Evolutionary conservation across 2,329 filamentous ascomycete genomes (phyloP).

Genomic region (Colletotrichum cuscutae): DNA sequence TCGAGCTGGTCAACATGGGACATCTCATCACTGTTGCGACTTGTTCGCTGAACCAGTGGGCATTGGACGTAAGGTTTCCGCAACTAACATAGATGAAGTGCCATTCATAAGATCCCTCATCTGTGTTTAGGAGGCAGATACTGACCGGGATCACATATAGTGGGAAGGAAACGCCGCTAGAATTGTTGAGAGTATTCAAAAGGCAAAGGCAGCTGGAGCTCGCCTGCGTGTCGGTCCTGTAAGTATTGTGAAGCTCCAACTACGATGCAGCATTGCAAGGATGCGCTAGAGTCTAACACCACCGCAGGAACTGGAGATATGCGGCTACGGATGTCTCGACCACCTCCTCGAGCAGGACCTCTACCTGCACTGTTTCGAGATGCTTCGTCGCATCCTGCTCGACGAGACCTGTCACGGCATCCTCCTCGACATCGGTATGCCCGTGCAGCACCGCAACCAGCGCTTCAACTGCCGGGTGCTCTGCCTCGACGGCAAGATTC

Average conservation of each 20-base stretch:
- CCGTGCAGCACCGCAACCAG: conserved; percentile 62
- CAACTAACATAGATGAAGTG: conserved; percentile 41
- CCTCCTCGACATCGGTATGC: conserved; percentile 71
- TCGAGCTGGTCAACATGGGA: conserved; percentile 16
- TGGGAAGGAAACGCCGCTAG: conserved; percentile 67
- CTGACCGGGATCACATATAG: not conserved
- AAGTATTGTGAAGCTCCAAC: conserved; percentile 45
- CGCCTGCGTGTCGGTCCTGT: conserved; percentile 68
- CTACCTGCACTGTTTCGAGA: conserved; percentile 70
- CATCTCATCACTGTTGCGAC: conserved; percentile 47
- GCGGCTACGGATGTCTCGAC: conserved; percentile 54
- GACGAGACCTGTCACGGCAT: conserved; percentile 72
- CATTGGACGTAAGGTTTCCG: conserved; percentile 54
- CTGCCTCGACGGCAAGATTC: conserved; percentile 70
- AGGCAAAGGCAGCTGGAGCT: conserved; percentile 47
- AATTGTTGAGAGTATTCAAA: conserved; percentile 69
- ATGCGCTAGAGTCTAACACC: not conserved
- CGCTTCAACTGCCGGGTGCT: conserved; percentile 51
- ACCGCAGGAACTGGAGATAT: conserved; percentile 57
- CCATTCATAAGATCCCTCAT: not conserved
- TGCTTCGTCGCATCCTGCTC: conserved; percentile 68
- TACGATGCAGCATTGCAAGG: not conserved
- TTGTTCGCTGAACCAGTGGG: conserved; percentile 50
- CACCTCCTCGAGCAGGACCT: conserved; percentile 59
- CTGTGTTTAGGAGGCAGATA: not conserved